These are phyloP conservation scores for Selenicereus undatus DNA, from an alignment of 148 eudicot genomes.

Conservation along the genomic window DNA sequence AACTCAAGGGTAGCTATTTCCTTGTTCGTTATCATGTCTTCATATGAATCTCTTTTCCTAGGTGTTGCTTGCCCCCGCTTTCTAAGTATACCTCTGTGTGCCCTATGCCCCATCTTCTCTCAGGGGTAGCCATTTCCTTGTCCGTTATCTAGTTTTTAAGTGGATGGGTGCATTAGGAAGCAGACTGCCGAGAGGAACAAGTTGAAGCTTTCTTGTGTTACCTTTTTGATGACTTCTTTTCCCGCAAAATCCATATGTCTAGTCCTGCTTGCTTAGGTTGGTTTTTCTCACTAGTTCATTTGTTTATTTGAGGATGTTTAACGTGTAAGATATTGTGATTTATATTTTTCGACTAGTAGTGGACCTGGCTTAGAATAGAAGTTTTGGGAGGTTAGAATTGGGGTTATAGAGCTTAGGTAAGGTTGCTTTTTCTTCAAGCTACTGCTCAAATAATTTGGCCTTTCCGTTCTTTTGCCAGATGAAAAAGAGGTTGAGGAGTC, in stretches of 20 bases:
- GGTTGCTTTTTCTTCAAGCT: no score
- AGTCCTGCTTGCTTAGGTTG: background rate
- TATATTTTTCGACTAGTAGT: no score
- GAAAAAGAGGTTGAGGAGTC: background rate
- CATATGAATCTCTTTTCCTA: background rate
- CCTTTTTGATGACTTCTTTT: background rate
- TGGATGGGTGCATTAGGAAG: background rate
- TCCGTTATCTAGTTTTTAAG: background rate
- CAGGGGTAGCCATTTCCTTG: background rate
- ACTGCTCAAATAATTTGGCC: background rate
- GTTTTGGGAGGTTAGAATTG: no score
- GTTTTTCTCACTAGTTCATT: background rate
- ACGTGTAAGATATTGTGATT: background rate
- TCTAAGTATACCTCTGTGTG: background rate
- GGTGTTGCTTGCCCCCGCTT: background rate
- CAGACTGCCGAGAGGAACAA: background rate
- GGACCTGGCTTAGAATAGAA: no score
- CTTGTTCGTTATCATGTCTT: background rate
- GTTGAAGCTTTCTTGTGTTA: background rate
- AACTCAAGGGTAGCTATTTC: background rate
- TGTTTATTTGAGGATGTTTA: background rate
- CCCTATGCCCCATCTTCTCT: background rate
- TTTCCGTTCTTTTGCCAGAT: background rate
- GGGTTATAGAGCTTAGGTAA: no score
- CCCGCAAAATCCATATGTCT: background rate